Evolutionary conservation across 2,329 filamentous ascomycete species (phyloP).

Genomic region (Pyrenophora teres): DNA sequence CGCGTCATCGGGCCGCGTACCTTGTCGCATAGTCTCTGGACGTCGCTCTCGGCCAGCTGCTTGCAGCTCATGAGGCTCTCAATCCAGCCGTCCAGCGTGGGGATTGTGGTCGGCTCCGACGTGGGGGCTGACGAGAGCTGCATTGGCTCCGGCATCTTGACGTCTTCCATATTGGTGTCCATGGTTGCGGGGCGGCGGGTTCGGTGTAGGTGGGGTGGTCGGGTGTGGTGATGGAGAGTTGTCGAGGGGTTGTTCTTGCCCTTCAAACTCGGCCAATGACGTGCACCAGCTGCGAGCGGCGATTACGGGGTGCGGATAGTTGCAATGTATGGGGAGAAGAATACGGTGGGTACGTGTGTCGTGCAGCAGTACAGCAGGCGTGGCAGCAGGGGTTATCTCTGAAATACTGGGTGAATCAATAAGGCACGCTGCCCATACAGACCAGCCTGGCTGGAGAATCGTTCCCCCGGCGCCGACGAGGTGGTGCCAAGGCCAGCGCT

Average conservation of each 20-base stretch:
- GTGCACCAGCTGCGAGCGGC: constrained; percentile 30
- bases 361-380: constrained; percentile 18
- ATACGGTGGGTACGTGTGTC: constrained; percentile 14
- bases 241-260: constrained; percentile 42
- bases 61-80: constrained; percentile 98
- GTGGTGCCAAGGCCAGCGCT: neutral
- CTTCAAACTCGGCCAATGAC: constrained; percentile 47
- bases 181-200: constrained; percentile 58
- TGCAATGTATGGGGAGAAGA: neutral
- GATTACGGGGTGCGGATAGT: constrained; percentile 8
- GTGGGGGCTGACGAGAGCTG: constrained; percentile 70
- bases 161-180: constrained; percentile 99
- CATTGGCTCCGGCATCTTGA: constrained; percentile 79
- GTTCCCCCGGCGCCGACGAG: constrained; percentile 7
- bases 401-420: constrained; percentile 27
- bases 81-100: constrained; percentile 96
- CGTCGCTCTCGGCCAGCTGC: constrained; percentile 91
- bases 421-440: constrained; percentile 21
- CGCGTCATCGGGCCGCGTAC: constrained; percentile 53
- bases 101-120: constrained; percentile 85
- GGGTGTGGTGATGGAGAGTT: constrained; percentile 37
- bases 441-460: constrained; percentile 8
- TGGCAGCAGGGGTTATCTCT: constrained; percentile 25
- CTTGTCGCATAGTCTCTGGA: constrained; percentile 97
- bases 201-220: constrained; percentile 28